phyloP scores from a whole-genome alignment of 2,329 filamentous ascomycete species.

The Cercospora citrullina region DNA sequence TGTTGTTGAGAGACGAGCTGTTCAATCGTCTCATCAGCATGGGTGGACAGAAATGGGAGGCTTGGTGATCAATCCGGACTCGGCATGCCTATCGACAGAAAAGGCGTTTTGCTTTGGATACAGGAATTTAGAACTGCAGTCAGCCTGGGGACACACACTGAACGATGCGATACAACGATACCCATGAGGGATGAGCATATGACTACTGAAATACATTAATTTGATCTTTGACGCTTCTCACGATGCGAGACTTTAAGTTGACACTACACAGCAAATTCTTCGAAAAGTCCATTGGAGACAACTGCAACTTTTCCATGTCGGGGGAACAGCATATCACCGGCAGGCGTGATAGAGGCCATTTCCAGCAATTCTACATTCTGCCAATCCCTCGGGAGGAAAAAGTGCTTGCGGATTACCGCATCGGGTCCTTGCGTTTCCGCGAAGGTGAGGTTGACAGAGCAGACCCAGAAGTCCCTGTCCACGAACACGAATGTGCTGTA shows the following conservation, averaged over 20 bases:
- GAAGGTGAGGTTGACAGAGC: neutral
- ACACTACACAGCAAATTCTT: neutral
- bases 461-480: neutral
- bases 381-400: neutral
- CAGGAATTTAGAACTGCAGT: neutral
- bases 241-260: neutral
- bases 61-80: conserved; percentile 53
- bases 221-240: neutral
- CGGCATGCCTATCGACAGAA: conserved; percentile 18
- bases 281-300: neutral
- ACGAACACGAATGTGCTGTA: neutral
- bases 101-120: neutral
- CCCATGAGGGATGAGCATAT: neutral
- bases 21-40: conserved; percentile 78
- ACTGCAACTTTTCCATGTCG: neutral
- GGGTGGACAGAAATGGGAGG: conserved; percentile 80
- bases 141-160: neutral
- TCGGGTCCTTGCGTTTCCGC: neutral
- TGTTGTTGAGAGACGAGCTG: conserved; percentile 71
- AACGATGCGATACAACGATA: neutral
- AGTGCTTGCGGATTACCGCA: neutral
- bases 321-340: neutral
- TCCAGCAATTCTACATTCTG: neutral
- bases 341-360: neutral
- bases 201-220: neutral